Conservation (phyloP, 805 yeast species). For the Scheffersomyces ergatensis region DNA sequence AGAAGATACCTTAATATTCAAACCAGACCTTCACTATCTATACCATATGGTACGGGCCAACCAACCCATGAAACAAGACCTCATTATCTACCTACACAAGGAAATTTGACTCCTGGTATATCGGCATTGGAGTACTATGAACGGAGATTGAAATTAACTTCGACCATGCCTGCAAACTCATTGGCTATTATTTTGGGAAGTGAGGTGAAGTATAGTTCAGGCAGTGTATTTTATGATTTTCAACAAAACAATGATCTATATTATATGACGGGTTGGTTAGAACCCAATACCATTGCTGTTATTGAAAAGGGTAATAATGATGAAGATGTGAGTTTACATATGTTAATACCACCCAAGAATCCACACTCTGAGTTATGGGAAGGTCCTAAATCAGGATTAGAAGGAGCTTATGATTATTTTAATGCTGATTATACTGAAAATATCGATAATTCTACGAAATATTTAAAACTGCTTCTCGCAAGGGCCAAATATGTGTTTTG, state of each 20-base stretch:
- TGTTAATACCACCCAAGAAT: constrained; percentile 85
- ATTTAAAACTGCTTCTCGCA: constrained; percentile 46
- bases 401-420: constrained; percentile 78
- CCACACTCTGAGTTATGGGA: constrained; percentile 87
- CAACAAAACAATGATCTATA: constrained; percentile 89
- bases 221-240: constrained; percentile 87
- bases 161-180: constrained; percentile 57
- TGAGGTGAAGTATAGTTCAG: constrained; percentile 75
- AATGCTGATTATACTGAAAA: constrained; percentile 78
- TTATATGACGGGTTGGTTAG: constrained; percentile 90
- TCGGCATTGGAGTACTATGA: constrained; percentile 76
- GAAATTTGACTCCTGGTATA: constrained; percentile 87
- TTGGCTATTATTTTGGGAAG: constrained; percentile 75
- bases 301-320: constrained; percentile 56
- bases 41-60: constrained; percentile 65
- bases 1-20: background rate
- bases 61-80: constrained; percentile 87
- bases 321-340: constrained; percentile 57
- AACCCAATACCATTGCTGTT: constrained; percentile 73
- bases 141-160: constrained; percentile 62
- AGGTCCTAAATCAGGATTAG: constrained; percentile 84
- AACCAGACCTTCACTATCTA: constrained; percentile 20
- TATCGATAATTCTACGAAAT: constrained; percentile 39
- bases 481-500: constrained; percentile 53
- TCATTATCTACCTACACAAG: constrained; percentile 60